phyloP scores from a whole-genome alignment of 2,329 filamentous ascomycete genomes.

The Talaromyces funiculosus region DNA sequence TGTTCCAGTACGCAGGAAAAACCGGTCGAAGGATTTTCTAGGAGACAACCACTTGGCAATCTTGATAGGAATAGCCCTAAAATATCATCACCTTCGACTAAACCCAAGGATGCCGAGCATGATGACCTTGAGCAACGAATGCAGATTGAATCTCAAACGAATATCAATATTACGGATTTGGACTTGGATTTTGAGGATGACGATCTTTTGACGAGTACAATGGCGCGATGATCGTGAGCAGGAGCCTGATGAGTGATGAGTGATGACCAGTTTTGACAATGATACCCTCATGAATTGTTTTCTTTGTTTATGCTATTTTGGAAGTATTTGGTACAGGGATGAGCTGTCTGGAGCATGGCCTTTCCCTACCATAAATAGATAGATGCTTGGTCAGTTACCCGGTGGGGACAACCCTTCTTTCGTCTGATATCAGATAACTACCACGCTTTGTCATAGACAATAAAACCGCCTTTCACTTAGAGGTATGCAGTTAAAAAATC shows the following conservation, averaged over 20 bases:
- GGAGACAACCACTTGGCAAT: conserved; percentile 23
- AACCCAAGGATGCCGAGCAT: conserved; percentile 14
- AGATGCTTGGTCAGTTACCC: background rate
- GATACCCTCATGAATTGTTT: background rate
- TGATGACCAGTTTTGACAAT: background rate
- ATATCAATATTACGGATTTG: conserved; percentile 13
- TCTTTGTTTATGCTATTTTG: background rate
- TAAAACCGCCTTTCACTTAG: background rate
- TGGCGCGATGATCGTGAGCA: background rate
- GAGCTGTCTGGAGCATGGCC: background rate
- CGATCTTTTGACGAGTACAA: conserved; percentile 30
- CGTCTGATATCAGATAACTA: background rate
- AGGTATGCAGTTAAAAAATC: background rate
- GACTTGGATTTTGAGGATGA: conserved; percentile 34
- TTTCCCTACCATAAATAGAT: background rate
- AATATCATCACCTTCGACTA: conserved; percentile 19
- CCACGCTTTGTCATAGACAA: background rate
- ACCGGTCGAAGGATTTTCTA: background rate
- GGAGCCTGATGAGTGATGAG: background rate
- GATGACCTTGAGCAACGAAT: background rate
- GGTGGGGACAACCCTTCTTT: background rate
- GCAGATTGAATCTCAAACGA: background rate
- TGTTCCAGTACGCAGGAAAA: background rate
- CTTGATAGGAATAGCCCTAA: conserved; percentile 24
- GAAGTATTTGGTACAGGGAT: background rate